Base-by-base conservation (phyloP, 2,329 filamentous ascomycete genomes). In the Aspergillus ruber region DNA sequence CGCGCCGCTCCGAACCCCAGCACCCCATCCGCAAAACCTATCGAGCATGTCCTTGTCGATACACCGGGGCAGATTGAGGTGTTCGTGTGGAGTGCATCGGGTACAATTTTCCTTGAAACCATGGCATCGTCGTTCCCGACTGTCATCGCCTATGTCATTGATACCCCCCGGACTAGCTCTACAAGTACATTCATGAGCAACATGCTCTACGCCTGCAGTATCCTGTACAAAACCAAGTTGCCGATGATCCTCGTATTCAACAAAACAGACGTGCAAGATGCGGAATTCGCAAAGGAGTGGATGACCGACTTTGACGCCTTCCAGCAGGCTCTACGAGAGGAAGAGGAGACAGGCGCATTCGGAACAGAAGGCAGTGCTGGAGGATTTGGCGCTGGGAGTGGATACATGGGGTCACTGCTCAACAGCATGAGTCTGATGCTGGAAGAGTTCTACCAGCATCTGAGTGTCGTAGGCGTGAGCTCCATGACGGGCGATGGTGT, bases 201-300 rank as follows among this genome's bases (percentile, higher is more conserved):
- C 72, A 98, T 98, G 93, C 83, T 98, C 39, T 98, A 98, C 69
- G 93, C 93, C 18, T 97, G 93, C 77, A 95, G 88, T 50, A 98
- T 98, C 55, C 80, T 98, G 13, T 98, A 98, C 80, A 97, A 97
- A 76, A 97, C 91, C 2, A 95, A 95, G 67, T 77, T 98, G 0
- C 93, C 93, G 20, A 98, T 98, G 93, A 94, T 98, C 46, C 74
- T 98, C 6, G 93, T 98, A 9, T 97, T 98, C 78, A 98, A 98
- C 77, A 98, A 98, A 75, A 96, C 90, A 0, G 93, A 98, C 62
- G 89, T 95, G 38, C 89, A 95, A 67, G 86, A 94, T 61, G 88
- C 90, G 0, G 80, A 81, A 21, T 95, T 95, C 62, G 93, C 90
- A 1, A 93, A 91, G 72, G 90, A 97, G 65, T 98, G 94, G 93